Base-by-base conservation (phyloP, 2,329 filamentous ascomycete species). In the Penicillium rolfsii region DNA sequence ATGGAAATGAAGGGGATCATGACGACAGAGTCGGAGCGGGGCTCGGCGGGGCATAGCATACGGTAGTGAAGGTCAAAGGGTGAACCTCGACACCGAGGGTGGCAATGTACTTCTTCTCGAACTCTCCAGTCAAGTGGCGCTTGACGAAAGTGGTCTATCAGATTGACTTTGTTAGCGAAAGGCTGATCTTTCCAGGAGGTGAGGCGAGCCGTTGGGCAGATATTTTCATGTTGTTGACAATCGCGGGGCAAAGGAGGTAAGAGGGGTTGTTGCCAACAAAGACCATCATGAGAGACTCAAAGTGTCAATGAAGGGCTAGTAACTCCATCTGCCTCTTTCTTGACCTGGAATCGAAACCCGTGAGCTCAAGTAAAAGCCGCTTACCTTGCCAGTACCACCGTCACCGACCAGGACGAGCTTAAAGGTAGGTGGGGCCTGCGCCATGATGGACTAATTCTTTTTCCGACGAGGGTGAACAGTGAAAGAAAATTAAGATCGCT, bases 41-140 rank as follows among this genome's bases (percentile, higher is more conserved):
- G 74, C 58, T 71, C 61, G 71, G 72, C 69, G 70, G 70, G 73
- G 85, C 92, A 84, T 91, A 97, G 85, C 93, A 84, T 92, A 98
- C 93, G 79, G 94, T 98, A 76, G 89, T 92, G 89, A 99, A 99
- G 76, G 89, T 91, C 70, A 99, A 91, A 80, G 95, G 95, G 86
- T 99, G 95, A 71, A 99, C 95, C 82, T 99, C 95, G 79, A 99
- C 95, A 90, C 95, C 95, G 70, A 99, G 91, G 63, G 95, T 99
- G 75, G 95, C 95, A 81, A 99, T 98, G 85, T 99, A 99, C 86
- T 98, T 99, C 91, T 99, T 99, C 85, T 99, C 95, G 80, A 99
- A 99, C 82, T 99, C 95, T 81, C 95, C 95, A 78, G 95, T 99
- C 88, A 98, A 88, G 84, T 99, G 95, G 79, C 95, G 95, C 90